These are phyloP conservation scores for Acacia pycnantha DNA, from an alignment of 331 rosid genomes.

Conservation along the genomic window DNA sequence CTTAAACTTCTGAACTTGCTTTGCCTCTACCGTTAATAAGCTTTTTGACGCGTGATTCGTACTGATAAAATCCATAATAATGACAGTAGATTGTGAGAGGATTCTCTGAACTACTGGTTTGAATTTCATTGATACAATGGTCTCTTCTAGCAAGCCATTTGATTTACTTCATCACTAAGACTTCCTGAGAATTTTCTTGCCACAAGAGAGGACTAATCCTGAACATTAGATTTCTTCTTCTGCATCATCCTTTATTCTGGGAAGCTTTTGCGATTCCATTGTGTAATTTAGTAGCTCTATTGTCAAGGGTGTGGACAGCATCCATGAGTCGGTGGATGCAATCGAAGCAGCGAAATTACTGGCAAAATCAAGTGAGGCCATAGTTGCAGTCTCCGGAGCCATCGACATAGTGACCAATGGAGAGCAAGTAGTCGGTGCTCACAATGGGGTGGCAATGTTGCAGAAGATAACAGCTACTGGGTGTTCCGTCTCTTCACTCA, in stretches of 20 bases:
- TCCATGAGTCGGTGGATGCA: constrained; percentile 75
- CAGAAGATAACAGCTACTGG: constrained; percentile 88
- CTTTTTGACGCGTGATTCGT: background rate
- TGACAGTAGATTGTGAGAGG: background rate
- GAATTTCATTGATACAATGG: background rate
- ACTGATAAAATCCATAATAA: constrained; percentile 2
- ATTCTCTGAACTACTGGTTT: background rate
- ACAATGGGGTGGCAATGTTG: constrained; percentile 89
- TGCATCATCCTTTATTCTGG: background rate
- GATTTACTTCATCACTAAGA: background rate
- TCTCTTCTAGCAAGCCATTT: constrained; percentile 1
- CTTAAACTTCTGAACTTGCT: background rate
- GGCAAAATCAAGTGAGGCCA: constrained; percentile 67
- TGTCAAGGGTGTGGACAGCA: constrained; percentile 75
- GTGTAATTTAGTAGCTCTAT: constrained; percentile 23
- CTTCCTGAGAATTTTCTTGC: background rate
- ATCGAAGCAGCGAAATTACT: constrained; percentile 74
- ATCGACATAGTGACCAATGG: constrained; percentile 83
- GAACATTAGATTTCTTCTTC: background rate
- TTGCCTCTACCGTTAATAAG: background rate
- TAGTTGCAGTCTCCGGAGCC: constrained; percentile 88
- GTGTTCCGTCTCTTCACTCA: constrained; percentile 84
- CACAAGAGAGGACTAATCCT: background rate
- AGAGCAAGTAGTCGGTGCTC: constrained; percentile 69
- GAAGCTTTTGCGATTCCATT: constrained; percentile 8